A percentile compares a stretch with the other conserved stretches of the same genome.
phyloP scores from a whole-genome alignment of 2,329 filamentous ascomycete species.

The Aspergillus japonicus region DNA sequence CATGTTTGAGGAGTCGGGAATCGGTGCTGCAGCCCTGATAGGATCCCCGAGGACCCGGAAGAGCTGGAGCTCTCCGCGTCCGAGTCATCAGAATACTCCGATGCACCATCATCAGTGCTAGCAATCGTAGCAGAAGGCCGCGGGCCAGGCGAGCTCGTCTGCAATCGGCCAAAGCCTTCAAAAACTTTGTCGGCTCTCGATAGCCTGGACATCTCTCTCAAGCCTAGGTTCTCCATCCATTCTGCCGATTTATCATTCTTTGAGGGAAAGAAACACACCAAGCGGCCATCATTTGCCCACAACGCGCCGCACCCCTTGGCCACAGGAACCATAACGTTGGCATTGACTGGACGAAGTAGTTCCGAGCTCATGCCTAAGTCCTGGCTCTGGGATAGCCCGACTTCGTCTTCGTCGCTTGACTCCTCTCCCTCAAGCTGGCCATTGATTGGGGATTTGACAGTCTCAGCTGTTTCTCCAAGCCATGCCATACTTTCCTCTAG shows the following conservation, averaged over 20 bases:
- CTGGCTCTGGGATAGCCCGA: conserved; percentile 44
- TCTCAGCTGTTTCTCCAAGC: conserved; percentile 58
- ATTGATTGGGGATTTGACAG: conserved; percentile 44
- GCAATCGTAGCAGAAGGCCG: conserved; percentile 43
- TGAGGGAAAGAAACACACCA: conserved; percentile 58
- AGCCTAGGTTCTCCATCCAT: conserved; percentile 49
- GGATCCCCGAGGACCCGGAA: conserved; percentile 45
- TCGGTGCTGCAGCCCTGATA: conserved; percentile 47
- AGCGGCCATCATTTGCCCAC: conserved; percentile 57
- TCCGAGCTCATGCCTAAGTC: conserved; percentile 52
- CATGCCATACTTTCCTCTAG: conserved; percentile 57
- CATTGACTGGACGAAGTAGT: conserved; percentile 53
- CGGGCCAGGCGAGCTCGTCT: conserved; percentile 51
- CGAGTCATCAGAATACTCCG: conserved; percentile 49
- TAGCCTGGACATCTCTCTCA: conserved; percentile 49
- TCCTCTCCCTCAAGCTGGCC: conserved; percentile 63
- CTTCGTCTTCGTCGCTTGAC: conserved; percentile 78
- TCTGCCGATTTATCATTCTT: conserved; percentile 52
- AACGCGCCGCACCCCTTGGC: conserved; percentile 59
- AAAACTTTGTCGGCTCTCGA: conserved; percentile 56
- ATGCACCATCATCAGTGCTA: conserved; percentile 44
- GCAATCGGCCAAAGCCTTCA: conserved; percentile 62
- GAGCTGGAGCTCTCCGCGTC: conserved; percentile 63
- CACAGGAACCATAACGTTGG: conserved; percentile 64
- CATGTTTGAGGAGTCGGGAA: conserved; percentile 53